Evolutionary conservation across 1,139 yeast genomes (phyloP), one percentile per base, ranked within the genome.

Genomic region (Saccharomyces hybrid): DNA sequence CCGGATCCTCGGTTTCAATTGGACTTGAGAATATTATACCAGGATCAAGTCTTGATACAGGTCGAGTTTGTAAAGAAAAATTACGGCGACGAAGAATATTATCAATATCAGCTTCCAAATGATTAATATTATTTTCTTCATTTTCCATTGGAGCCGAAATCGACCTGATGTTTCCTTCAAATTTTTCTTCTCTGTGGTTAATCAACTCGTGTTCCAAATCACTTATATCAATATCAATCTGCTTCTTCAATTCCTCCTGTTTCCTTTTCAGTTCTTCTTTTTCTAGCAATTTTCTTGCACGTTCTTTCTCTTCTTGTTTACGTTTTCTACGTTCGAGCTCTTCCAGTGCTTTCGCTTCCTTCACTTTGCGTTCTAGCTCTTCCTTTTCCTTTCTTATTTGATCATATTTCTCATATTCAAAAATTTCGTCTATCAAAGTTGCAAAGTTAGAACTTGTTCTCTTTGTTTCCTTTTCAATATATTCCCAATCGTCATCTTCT

Each of bases 401-500:
- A 58, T 82, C 87, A 55, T 78, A 81, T 62, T 78, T 78, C 60
- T 81, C 81, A 65, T 82, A 81, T 60, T 81, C 85, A 72, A 86
- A 86, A 57, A 86, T 81, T 68, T 82, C 83, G 70, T 86, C 91
- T 75, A 89, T 84, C 50, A 86, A 74, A 3, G 86, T 79, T 9
- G 90, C 93, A 73, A 86, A 86, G 55, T 87, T 86, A 11, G 88
- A 84, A 41, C 88, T 82, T 2, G 90, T 84, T 70, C 93, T 78
- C 71, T 81, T 84, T 16, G 89, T 83, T 68, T 83, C 88, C 62
- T 81, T 82, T 62, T 84, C 88, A 73, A 84, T 80, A 62, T 81
- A 81, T 63, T 83, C 86, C 83, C 88, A 81, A 57, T 82, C 88
- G 48, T 78, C 74, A 56, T 83, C 86, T 54, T 80, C 79, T 1